phyloP scores from a whole-genome alignment of 345 rosid species.

The Reutealis trisperma region DNA sequence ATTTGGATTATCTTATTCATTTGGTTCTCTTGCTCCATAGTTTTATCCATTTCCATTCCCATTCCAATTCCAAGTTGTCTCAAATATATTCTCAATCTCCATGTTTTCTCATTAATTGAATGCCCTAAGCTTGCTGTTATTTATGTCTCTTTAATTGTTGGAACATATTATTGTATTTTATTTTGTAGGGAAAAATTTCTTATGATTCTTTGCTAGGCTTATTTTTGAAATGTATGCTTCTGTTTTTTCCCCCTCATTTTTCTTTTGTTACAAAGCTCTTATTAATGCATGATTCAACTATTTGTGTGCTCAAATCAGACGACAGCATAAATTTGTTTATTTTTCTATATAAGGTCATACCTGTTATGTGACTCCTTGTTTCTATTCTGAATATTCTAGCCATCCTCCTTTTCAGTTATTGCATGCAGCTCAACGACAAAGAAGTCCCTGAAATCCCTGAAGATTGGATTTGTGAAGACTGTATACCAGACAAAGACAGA shows the following conservation, averaged over 20 bases:
- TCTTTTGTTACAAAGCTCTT: neutral
- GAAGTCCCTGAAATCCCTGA: slow-evolving; percentile 16
- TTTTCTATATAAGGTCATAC: neutral
- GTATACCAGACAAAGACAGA: slow-evolving; percentile 11
- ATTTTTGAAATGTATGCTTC: neutral
- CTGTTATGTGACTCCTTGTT: neutral
- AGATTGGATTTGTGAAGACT: slow-evolving; percentile 48
- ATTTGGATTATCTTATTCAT: too few relatives aligned
- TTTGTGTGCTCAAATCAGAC: neutral
- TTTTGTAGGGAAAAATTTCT: neutral
- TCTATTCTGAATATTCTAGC: slow-evolving; percentile 14
- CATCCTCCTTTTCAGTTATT: slow-evolving; percentile 40
- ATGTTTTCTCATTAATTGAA: neutral
- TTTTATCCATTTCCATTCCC: neutral
- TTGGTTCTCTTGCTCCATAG: neutral
- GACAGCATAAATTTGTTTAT: neutral
- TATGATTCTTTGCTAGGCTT: neutral
- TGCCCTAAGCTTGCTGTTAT: neutral
- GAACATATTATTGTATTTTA: neutral
- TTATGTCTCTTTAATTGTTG: neutral
- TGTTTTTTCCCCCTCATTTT: neutral
- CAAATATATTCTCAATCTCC: neutral
- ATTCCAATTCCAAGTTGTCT: too few relatives aligned
- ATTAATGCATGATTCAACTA: neutral
- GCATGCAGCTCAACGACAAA: slow-evolving; percentile 26